Conservation (phyloP, 352 stramenopile species). For the Detonula confervacea region DNA sequence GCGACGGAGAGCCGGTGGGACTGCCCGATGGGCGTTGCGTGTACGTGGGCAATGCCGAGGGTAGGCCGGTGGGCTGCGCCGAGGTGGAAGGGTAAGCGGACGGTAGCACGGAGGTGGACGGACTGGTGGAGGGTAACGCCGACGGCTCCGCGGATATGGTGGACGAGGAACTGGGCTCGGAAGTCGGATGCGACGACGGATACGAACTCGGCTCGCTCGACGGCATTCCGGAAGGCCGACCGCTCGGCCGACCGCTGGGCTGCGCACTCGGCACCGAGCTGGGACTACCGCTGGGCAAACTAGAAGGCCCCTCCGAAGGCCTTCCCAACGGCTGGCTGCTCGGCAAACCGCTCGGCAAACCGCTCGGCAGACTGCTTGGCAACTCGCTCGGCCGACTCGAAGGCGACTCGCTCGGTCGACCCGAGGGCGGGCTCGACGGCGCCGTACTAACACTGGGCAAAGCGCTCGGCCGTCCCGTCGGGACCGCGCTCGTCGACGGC, state of each 20-base stretch:
- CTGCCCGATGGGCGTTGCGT: background rate
- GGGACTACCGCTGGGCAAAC: background rate
- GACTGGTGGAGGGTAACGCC: background rate
- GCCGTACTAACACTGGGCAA: too few species aligned
- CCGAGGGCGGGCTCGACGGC: background rate
- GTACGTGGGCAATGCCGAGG: slow-evolving; percentile 6
- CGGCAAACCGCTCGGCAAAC: background rate
- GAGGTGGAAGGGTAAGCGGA: slow-evolving; percentile 1
- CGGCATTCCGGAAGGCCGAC: background rate
- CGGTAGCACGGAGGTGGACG: background rate
- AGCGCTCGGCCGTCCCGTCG: too few species aligned
- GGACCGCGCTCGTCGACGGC: too few species aligned
- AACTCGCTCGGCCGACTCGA: background rate
- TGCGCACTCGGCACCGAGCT: slow-evolving; percentile 16
- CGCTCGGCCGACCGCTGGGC: slow-evolving; percentile 3
- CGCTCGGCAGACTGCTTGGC: background rate
- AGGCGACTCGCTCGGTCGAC: background rate
- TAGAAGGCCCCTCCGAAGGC: slow-evolving; percentile 2
- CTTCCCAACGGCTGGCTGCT: background rate
- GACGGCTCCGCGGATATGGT: background rate
- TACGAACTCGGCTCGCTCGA: too few species aligned
- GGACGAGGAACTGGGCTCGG: background rate
- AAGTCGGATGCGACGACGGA: background rate
- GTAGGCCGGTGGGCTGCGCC: background rate
- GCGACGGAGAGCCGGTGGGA: slow-evolving; percentile 4